A percentile compares a stretch with the other conserved stretches of the same genome.
Conservation (phyloP, 2,329 filamentous ascomycete species). For the Penicillium hesseltinei region DNA sequence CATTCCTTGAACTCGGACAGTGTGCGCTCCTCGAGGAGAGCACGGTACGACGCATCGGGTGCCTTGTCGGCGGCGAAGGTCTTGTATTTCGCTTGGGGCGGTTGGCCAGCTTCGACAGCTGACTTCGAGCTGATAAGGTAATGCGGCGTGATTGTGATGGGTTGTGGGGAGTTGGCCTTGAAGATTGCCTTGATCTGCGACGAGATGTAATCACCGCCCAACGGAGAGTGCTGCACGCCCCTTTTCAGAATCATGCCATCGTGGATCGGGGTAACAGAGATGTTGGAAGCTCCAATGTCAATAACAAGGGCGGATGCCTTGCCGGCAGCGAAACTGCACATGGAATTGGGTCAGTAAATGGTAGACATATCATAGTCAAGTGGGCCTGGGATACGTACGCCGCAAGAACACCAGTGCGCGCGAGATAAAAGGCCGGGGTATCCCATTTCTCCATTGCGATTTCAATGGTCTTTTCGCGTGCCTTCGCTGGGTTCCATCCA, state of each 20-base stretch:
- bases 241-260: slow-evolving; percentile 94
- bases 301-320: slow-evolving; percentile 91
- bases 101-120: slow-evolving; percentile 79
- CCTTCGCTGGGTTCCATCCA: slow-evolving; percentile 84
- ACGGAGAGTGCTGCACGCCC: slow-evolving; percentile 77
- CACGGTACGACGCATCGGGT: slow-evolving; percentile 69
- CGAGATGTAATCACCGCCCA: slow-evolving; percentile 87
- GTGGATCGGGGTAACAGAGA: slow-evolving; percentile 85
- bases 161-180: slow-evolving; percentile 62
- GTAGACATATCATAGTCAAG: background rate
- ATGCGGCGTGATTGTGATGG: slow-evolving; percentile 75
- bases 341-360: slow-evolving; percentile 6
- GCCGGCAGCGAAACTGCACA: slow-evolving; percentile 71
- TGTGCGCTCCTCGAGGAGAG: slow-evolving; percentile 86
- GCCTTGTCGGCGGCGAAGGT: slow-evolving; percentile 61
- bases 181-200: slow-evolving; percentile 82
- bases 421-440: slow-evolving; percentile 89
- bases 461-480: slow-evolving; percentile 90
- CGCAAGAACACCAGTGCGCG: slow-evolving; percentile 81
- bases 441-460: slow-evolving; percentile 97
- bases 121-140: slow-evolving; percentile 86
- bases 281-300: slow-evolving; percentile 84
- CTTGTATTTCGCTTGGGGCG: slow-evolving; percentile 72
- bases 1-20: slow-evolving; percentile 97
- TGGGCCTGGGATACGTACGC: slow-evolving; percentile 53